Evolutionary conservation across 2,329 filamentous ascomycete species (phyloP), one percentile per base, ranked within the genome.

Genomic region (Colletotrichum sp.): DNA sequence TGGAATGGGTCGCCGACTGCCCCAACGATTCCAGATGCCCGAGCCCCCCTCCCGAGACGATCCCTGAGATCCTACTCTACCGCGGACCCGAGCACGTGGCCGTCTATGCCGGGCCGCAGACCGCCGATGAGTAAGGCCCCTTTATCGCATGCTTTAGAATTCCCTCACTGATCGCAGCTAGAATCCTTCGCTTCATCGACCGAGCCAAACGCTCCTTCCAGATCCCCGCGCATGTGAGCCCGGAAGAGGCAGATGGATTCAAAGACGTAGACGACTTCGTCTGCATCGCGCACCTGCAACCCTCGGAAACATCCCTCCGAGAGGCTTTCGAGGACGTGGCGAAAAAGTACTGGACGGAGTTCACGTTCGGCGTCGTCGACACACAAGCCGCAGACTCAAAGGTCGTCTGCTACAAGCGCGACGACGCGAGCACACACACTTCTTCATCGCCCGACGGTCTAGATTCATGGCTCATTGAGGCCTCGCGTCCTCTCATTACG

Each of bases 361-460:
- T 86, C 71, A 81, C 80, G 3, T 85, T 86, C 64, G 83, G 81
- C 15, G 15, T 81, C 15, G 76, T 78, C 7, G 73, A 80, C 32
- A n/a, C 70, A 3, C 73, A 72, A 4, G 62, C 78, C 8, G 62
- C 75, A 2, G 55, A 78, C 10, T 71, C 77, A 7, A 77, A 80
- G 25, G 72, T 85, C 6, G 79, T 81, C 30, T 85, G 83, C 76
- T 81, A 83, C 75, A 81, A 79, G 61, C 75, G 72, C 6, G 74
- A 80, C 10, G 84, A 86, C 36, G 80, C 77, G 18, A 80, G 81
- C 10, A 78, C 76, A 2, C 78, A 78, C 25, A 75, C 77, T 2
- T 74, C 79, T 16, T 60, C 74, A 12, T 76, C 58, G 22, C 60
- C 76, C 16, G 78, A 80, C 22, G 78, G 77, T 12, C 74, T 85